Evolutionary conservation across 306 rosid genomes (phyloP).

Genomic region (Fragaria vesca): DNA sequence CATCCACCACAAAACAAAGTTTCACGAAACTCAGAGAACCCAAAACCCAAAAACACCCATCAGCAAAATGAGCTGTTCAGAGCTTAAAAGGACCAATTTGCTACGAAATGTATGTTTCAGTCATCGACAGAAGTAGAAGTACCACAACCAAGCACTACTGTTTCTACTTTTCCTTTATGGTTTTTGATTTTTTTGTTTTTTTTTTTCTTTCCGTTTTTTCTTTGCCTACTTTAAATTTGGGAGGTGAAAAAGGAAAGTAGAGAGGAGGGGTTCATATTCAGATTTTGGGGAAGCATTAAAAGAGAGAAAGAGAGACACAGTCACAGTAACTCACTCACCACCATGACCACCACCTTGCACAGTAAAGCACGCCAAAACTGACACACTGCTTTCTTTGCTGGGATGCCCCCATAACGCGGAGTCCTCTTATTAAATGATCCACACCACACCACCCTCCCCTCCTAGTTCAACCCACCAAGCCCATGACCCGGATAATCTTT

Average conservation of each 20-base stretch:
- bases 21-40: slow-evolving; percentile 28
- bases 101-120: slow-evolving; percentile 35
- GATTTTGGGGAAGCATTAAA: slow-evolving; percentile 33
- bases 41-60: slow-evolving; percentile 14
- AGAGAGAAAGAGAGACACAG: background rate
- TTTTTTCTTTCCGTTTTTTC: background rate
- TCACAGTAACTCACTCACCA: slow-evolving; percentile 11
- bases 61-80: slow-evolving; percentile 25
- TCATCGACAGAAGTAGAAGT: background rate
- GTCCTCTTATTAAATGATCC: slow-evolving; percentile 38
- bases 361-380: slow-evolving; percentile 79
- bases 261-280: slow-evolving; percentile 34
- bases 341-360: slow-evolving; percentile 35
- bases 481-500: slow-evolving; percentile 9
- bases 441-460: background rate
- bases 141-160: background rate
- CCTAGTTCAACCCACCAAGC: slow-evolving; percentile 9
- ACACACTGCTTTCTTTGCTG: slow-evolving; percentile 48
- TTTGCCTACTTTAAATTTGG: slow-evolving; percentile 7
- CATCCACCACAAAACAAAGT: slow-evolving; percentile 21
- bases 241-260: slow-evolving; percentile 27
- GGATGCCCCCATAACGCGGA: slow-evolving; percentile 27
- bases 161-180: background rate
- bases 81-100: slow-evolving; percentile 32
- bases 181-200: background rate